These are phyloP conservation scores for Metschnikowia lochheadii DNA, from an alignment of 805 yeast genomes.

Conservation along the genomic window DNA sequence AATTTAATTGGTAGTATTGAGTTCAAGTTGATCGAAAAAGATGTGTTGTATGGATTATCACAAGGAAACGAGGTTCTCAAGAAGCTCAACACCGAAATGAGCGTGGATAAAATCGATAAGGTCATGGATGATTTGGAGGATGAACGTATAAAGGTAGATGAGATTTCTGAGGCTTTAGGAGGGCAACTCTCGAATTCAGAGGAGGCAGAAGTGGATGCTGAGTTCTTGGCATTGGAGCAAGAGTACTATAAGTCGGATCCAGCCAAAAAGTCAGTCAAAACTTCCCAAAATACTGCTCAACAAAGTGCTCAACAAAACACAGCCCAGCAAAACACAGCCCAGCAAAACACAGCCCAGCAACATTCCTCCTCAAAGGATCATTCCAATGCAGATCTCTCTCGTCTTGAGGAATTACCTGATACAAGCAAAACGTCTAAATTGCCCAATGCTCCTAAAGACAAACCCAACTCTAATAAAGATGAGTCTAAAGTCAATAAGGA, in stretches of 20 bases:
- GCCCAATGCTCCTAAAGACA: constrained; percentile 10
- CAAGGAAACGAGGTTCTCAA: constrained; percentile 77
- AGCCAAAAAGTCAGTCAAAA: too few relatives aligned
- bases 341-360: too few relatives aligned
- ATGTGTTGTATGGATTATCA: constrained; percentile 72
- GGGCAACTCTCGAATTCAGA: constrained; percentile 38
- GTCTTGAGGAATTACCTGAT: constrained; percentile 9
- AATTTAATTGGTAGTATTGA: constrained; percentile 76
- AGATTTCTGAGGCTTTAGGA: constrained; percentile 54
- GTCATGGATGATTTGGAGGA: constrained; percentile 83
- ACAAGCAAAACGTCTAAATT: constrained; percentile 7
- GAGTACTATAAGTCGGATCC: constrained; percentile 28
- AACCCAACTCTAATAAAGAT: constrained; percentile 10
- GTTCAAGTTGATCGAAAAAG: constrained; percentile 83
- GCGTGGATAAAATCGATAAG: constrained; percentile 70
- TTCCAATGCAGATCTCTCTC: background rate
- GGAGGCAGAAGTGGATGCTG: constrained; percentile 66
- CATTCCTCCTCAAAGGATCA: background rate
- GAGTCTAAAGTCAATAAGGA: background rate
- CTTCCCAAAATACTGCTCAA: too few relatives aligned
- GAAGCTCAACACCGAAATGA: constrained; percentile 74
- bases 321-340: too few relatives aligned
- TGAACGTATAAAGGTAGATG: constrained; percentile 74
- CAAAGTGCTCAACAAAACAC: too few relatives aligned
- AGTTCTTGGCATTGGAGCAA: constrained; percentile 47